Conservation (phyloP, 2,329 filamentous ascomycete species). For the Endoconidiophora polonica region DNA sequence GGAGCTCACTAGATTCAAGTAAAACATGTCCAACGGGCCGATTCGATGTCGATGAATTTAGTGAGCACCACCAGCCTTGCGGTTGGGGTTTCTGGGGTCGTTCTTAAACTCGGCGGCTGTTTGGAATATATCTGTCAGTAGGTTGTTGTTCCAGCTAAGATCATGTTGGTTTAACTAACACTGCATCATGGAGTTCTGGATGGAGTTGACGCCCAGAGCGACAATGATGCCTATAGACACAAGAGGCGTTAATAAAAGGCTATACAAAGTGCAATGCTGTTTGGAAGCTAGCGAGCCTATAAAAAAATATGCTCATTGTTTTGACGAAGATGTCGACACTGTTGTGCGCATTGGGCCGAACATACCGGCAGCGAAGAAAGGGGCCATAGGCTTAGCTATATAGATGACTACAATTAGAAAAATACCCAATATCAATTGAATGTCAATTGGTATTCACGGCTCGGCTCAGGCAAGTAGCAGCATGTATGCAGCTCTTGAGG, state of each 20-base stretch:
- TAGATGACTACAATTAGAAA: slow-evolving; percentile 17
- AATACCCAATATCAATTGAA: neutral
- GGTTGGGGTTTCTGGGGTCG: slow-evolving; percentile 74
- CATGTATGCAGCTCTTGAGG: neutral
- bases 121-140: slow-evolving; percentile 9
- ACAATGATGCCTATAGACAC: slow-evolving; percentile 53
- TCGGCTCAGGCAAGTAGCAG: neutral
- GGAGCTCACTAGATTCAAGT: slow-evolving; percentile 3
- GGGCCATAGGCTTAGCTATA: slow-evolving; percentile 74
- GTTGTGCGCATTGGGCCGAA: slow-evolving; percentile 10
- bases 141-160: too few species aligned
- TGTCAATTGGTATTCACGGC: slow-evolving; percentile 13
- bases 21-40: neutral
- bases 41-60: slow-evolving; percentile 19
- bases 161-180: slow-evolving; percentile 34
- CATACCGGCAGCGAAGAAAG: slow-evolving; percentile 88
- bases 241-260: too few species aligned
- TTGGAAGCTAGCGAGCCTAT: too few species aligned
- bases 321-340: neutral
- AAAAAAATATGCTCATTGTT: neutral
- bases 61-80: slow-evolving; percentile 29
- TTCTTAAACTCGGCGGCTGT: slow-evolving; percentile 91
- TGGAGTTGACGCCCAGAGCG: slow-evolving; percentile 79
- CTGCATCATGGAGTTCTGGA: slow-evolving; percentile 58
- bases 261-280: too few species aligned